Base-by-base conservation (phyloP, 345 rosid genomes). In the Chamaenerion angustifolium region DNA sequence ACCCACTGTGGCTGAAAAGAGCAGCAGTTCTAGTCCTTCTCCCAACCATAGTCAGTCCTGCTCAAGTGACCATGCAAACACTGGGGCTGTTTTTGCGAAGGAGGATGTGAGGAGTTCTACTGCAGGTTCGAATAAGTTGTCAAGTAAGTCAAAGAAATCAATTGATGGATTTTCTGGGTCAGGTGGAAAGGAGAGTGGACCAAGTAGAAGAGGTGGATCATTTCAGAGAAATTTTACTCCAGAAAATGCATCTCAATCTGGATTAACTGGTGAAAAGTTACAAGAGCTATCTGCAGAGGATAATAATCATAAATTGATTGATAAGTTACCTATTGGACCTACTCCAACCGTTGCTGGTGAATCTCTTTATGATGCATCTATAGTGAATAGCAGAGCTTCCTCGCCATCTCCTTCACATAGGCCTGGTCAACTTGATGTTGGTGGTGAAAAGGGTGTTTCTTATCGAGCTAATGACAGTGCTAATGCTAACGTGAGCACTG, bases 1-100 rank as follows among this genome's bases (percentile, higher is more conserved):
- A 21, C 48, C 68, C 40, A 64, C 76, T 21, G 52, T 66, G 65
- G 95, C 79, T 25, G 95, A 85, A 55, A 82, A 76, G 67, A 82
- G 90, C 65, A 76, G 88, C 65, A 69, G 92, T 65, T 80, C 95
- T 55, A 80, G 95, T 69, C 90, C 72, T 56, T 85, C 95, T 45
- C 85, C 77, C 55, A 85, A 79, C 70, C 82, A 80, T 47, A 78
- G 83, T 59, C 95, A 76, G 40, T 76, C 85, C 43, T 77, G 69
- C 55, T 78, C 90, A 1, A 69, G 88, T 54, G 92, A 82, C 51
- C 85, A 74, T 71, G 76, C 62, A 16, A 82, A 76, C 64, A 56
- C 75, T 19, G 82, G 72, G 40, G 83, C 71, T 12, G 48, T 64
- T 59, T 68, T 74, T n/a, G 70, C 65, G 11, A 81, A 79, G 73